Conservation (phyloP, 495 filamentous ascomycete genomes). For the Daldinia loculata region DNA sequence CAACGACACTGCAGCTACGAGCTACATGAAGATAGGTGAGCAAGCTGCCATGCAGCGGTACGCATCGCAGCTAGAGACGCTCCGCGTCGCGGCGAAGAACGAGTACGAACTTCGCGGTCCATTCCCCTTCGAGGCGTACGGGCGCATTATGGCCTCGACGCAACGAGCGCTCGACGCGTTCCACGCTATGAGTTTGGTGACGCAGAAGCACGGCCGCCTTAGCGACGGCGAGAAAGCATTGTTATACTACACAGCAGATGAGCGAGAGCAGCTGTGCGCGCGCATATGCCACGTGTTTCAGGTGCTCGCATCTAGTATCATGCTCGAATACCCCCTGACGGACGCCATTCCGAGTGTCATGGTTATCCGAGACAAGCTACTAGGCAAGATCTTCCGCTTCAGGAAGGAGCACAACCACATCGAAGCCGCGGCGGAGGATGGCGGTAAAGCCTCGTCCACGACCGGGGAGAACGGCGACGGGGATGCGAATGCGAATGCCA, state of each 20-base stretch:
- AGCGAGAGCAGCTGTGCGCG: conserved; percentile 79
- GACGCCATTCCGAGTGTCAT: conserved; percentile 85
- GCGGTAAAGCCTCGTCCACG: conserved; percentile 20
- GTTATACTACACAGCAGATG: conserved; percentile 78
- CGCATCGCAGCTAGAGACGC: conserved; percentile 69
- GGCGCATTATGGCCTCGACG: conserved; percentile 78
- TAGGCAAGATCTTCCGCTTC: conserved; percentile 91
- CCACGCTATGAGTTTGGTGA: conserved; percentile 93
- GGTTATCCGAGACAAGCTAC: conserved; percentile 78
- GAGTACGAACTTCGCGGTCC: conserved; percentile 88
- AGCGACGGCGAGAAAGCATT: conserved; percentile 82
- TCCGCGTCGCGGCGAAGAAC: conserved; percentile 74
- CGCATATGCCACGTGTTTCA: conserved; percentile 94
- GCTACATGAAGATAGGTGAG: conserved; percentile 85
- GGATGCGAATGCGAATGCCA: conserved; percentile 22
- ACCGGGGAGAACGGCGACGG: conserved; percentile 27
- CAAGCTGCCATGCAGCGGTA: conserved; percentile 71
- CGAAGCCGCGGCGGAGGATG: conserved; percentile 19
- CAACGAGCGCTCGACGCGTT: conserved; percentile 88
- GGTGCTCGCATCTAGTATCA: conserved; percentile 89
- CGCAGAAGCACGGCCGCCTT: conserved; percentile 78
- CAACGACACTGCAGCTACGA: conserved; percentile 57
- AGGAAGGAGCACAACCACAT: conserved; percentile 67
- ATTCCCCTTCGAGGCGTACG: conserved; percentile 75
- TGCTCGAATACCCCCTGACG: conserved; percentile 90